Conservation (phyloP, 2,329 filamentous ascomycete species). For the Colletotrichum cordylinicola region DNA sequence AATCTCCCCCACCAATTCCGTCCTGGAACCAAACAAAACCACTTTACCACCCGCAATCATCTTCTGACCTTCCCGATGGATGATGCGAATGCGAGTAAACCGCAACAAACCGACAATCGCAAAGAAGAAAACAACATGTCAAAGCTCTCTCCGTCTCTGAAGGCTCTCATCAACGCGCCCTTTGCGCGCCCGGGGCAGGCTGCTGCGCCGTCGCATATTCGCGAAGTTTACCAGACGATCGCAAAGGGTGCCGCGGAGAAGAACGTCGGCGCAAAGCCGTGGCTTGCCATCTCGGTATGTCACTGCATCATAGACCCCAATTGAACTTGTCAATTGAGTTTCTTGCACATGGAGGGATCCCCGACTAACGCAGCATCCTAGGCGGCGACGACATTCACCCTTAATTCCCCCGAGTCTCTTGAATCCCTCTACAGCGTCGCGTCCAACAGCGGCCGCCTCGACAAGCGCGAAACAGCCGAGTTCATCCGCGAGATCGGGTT, state of each 20-base stretch:
- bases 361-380: conserved; percentile 32
- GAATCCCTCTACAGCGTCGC: conserved; percentile 64
- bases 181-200: conserved; percentile 70
- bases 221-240: conserved; percentile 68
- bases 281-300: conserved; percentile 69
- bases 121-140: conserved; percentile 58
- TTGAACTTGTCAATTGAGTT: background rate
- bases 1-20: background rate
- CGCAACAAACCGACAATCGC: background rate
- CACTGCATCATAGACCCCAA: background rate
- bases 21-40: conserved; percentile 4
- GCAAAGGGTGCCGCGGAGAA: conserved; percentile 66
- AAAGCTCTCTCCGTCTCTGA: conserved; percentile 74
- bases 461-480: conserved; percentile 58
- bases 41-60: background rate
- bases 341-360: background rate
- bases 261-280: conserved; percentile 67
- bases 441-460: conserved; percentile 28
- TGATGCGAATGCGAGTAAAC: background rate
- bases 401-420: conserved; percentile 84
- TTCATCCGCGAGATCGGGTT: conserved; percentile 78
- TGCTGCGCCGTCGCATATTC: conserved; percentile 67
- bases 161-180: conserved; percentile 75
- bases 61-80: background rate
- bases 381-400: conserved; percentile 83